Percentiles rank a stretch among this genome's conserved stretches.
These are phyloP conservation scores for Pleurotus pulmonarius DNA, from an alignment of 768 basidiomycete species.

Conservation along the genomic window DNA sequence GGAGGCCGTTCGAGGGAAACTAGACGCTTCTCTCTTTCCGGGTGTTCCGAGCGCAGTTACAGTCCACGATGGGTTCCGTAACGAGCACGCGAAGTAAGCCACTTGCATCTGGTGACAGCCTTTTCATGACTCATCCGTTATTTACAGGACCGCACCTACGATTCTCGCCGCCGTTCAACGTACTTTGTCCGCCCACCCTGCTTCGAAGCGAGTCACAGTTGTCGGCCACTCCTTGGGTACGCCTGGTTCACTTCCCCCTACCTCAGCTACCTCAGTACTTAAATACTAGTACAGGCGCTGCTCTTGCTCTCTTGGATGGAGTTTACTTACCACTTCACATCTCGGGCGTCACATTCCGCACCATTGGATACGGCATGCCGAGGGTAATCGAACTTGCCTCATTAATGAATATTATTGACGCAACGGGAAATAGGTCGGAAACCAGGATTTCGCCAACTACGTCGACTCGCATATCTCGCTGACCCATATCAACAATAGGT, in stretches of 20 bases:
- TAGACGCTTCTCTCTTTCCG: slow-evolving; percentile 42
- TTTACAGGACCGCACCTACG: slow-evolving; percentile 33
- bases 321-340: slow-evolving; percentile 53
- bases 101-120: background rate
- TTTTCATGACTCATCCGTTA: background rate
- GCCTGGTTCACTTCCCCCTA: background rate
- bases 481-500: slow-evolving; percentile 62
- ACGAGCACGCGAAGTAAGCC: slow-evolving; percentile 36
- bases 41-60: slow-evolving; percentile 33
- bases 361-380: slow-evolving; percentile 39
- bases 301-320: slow-evolving; percentile 51
- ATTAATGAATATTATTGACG: slow-evolving; percentile 6
- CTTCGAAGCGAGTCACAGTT: slow-evolving; percentile 34
- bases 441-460: slow-evolving; percentile 59
- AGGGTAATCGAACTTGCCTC: slow-evolving; percentile 27
- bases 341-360: slow-evolving; percentile 26
- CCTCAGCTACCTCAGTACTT: slow-evolving; percentile 12
- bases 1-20: slow-evolving; percentile 24
- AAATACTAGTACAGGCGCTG: slow-evolving; percentile 45
- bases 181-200: slow-evolving; percentile 27
- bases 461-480: slow-evolving; percentile 45
- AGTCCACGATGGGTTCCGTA: slow-evolving; percentile 42
- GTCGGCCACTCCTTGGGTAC: slow-evolving; percentile 46
- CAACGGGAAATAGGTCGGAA: slow-evolving; percentile 37
- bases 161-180: slow-evolving; percentile 38